These are phyloP conservation scores for Pseudoscleropodium purum DNA, from an alignment of 225 moss, liverwort and hornwort species.

Conservation along the genomic window DNA sequence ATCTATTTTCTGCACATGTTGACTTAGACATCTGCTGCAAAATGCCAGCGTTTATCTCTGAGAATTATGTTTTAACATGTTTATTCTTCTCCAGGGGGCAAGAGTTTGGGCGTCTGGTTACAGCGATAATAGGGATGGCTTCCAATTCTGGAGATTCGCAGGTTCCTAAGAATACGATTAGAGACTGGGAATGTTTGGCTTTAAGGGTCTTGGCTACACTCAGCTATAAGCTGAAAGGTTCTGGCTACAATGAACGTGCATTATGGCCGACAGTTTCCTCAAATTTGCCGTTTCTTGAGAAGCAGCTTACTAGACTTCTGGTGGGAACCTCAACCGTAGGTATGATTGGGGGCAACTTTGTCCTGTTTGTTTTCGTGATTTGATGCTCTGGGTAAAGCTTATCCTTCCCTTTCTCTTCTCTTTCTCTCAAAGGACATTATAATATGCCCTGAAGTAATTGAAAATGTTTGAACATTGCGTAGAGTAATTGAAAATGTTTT, in stretches of 20 bases:
- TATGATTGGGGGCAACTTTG: neutral
- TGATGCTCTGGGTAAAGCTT: neutral
- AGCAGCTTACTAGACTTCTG: constrained; percentile 36
- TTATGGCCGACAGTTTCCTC: constrained; percentile 62
- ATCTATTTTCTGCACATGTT: neutral
- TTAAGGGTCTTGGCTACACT: constrained; percentile 54
- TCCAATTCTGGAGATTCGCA: constrained; percentile 3
- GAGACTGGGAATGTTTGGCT: constrained; percentile 42
- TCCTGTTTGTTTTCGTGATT: neutral
- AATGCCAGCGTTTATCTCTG: neutral
- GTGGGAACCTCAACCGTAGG: constrained; percentile 19
- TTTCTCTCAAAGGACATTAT: neutral
- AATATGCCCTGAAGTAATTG: neutral
- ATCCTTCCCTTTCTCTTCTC: neutral
- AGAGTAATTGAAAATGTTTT: neutral
- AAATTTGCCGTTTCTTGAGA: constrained; percentile 61
- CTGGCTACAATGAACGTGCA: constrained; percentile 26
- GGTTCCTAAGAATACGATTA: neutral
- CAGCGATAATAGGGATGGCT: constrained; percentile 33
- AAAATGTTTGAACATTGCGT: neutral
- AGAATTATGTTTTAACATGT: neutral
- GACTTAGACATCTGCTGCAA: neutral
- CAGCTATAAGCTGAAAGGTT: constrained; percentile 20
- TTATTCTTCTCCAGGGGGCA: constrained; percentile 14
- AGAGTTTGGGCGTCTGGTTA: constrained; percentile 34